Base-by-base conservation (phyloP, 2,329 filamentous ascomycete genomes). In the Setomelanomma holmii region DNA sequence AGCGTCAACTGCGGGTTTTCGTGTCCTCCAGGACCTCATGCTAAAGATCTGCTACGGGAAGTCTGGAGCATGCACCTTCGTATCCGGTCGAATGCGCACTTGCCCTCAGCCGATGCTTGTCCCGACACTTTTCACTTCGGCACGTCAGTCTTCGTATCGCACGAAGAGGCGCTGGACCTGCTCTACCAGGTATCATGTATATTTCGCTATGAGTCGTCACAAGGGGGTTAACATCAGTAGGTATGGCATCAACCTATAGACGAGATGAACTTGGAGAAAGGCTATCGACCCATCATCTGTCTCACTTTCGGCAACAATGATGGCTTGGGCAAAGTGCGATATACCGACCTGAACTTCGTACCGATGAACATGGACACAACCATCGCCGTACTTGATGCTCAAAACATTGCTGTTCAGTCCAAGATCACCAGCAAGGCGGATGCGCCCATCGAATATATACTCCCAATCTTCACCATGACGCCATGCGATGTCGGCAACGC, bases 191-290 rank as follows among this genome's bases (percentile, higher is more conserved):
- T 62, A 35, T 63, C n/a, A n/a, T n/a, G n/a, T n/a, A n/a, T n/a
- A n/a, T n/a, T n/a, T n/a, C n/a, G n/a, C n/a, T n/a, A n/a, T n/a
- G n/a, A n/a, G n/a, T n/a, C n/a, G n/a, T n/a, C n/a, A n/a, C n/a
- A n/a, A n/a, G n/a, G n/a, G n/a, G n/a, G n/a, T n/a, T n/a, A n/a
- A n/a, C n/a, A n/a, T n/a, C n/a, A n/a, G n/a, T n/a, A 59, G 1
- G 52, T 62, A 35, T 63, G 55, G 56, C 34, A 56, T 19, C 55
- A 60, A 41, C 60, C 56, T 2, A 50, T 62, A 6, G 46, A 55
- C 22, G 48, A 49, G 19, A 16, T 12, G 23, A 16, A 19, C 4
- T 22, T 19, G 12, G 20, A 43, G 16, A 43, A 58, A 4, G 53
- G 62, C n/a, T 38, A 52, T 44, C 48, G 55, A 12, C 57, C 61